Evolutionary conservation across 108 stramenopile genomes (phyloP).

Genomic region (Epithemia pelagica): DNA sequence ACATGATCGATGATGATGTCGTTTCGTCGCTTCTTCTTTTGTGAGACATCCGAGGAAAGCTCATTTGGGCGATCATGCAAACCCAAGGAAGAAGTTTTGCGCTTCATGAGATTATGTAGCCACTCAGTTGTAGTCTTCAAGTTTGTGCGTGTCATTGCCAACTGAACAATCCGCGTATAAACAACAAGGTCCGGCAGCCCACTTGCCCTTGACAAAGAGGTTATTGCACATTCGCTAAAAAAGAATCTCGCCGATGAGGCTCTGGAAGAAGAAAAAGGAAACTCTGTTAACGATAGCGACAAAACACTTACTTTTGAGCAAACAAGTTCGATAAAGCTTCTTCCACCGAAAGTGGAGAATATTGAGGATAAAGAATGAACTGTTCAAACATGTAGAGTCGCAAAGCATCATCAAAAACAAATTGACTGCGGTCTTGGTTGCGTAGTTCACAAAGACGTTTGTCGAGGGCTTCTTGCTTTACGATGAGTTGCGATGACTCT

Average conservation of each 20-base stretch:
- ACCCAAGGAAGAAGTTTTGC: no score
- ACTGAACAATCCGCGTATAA: background rate
- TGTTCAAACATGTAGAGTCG: background rate
- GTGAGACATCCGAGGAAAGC: no score
- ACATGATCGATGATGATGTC: background rate
- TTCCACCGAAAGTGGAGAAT: background rate
- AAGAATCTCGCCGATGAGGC: no score
- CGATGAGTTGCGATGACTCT: background rate
- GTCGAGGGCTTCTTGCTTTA: background rate
- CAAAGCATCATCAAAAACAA: background rate
- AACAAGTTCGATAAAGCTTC: background rate
- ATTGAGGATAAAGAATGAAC: background rate
- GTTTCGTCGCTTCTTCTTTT: background rate
- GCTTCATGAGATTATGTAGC: background rate
- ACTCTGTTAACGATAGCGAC: no score
- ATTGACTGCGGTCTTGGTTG: background rate
- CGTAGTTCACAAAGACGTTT: background rate
- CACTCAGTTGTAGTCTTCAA: background rate
- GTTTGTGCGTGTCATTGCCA: background rate
- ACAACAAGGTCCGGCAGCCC: background rate
- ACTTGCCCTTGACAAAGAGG: background rate
- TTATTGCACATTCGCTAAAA: background rate
- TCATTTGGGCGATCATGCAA: no score
- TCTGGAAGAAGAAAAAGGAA: background rate
- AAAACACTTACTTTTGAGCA: background rate